Percentiles rank a stretch among this genome's conserved stretches.
Conservation (phyloP, 805 yeast genomes). For the Phaffomyces thermotolerans region DNA sequence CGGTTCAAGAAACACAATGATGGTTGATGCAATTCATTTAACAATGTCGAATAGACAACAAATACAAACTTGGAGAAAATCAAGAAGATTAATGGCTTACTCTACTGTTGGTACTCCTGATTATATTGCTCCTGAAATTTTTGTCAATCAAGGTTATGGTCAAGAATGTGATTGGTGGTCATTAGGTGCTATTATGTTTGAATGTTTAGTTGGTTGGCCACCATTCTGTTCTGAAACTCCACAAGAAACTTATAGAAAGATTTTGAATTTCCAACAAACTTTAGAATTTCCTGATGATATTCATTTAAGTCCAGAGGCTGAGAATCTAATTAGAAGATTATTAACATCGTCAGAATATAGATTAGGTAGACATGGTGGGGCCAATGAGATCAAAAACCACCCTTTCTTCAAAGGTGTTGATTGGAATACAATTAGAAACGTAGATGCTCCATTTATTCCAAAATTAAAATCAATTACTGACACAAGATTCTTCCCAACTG, state of each 20-base stretch:
- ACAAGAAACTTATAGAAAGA: constrained; percentile 90
- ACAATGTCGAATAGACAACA: constrained; percentile 93
- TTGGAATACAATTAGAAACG: constrained; percentile 63
- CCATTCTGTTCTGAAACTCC: constrained; percentile 93
- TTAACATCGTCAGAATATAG: constrained; percentile 85
- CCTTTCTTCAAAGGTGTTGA: constrained; percentile 81
- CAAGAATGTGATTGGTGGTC: constrained; percentile 99
- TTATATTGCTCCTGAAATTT: constrained; percentile 96
- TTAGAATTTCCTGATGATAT: constrained; percentile 81
- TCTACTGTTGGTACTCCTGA: constrained; percentile 99
- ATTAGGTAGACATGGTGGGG: constrained; percentile 49
- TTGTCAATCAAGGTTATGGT: constrained; percentile 81
- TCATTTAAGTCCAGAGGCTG: constrained; percentile 85
- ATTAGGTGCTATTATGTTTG: constrained; percentile 93
- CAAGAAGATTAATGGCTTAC: constrained; percentile 81
- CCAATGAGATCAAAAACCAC: constrained; percentile 67
- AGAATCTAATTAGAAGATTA: constrained; percentile 80
- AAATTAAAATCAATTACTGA: constrained; percentile 88
- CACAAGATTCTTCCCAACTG: constrained; percentile 96
- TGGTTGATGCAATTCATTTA: constrained; percentile 90
- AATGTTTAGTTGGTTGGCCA: constrained; percentile 93
- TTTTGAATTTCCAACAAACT: constrained; percentile 85
- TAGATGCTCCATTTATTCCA: constrained; percentile 93
- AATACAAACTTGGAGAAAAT: constrained; percentile 64
- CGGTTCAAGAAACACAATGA: constrained; percentile 62